These are phyloP conservation scores for Candida railenensis DNA, from an alignment of 805 yeast species.

Conservation along the genomic window DNA sequence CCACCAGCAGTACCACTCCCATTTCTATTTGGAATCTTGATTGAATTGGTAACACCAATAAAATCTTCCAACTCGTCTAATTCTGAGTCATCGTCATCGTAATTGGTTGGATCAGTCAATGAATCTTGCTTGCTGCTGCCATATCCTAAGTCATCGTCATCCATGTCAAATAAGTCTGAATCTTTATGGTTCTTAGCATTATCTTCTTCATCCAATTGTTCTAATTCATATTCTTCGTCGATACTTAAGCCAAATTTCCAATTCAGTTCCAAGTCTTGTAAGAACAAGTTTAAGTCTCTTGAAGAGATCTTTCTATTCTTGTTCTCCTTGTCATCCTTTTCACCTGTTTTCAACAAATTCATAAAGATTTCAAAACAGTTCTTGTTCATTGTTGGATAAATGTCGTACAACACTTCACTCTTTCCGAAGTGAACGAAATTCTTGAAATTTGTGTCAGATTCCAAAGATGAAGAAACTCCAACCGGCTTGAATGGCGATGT, in stretches of 20 bases:
- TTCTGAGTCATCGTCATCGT: slow-evolving; percentile 2
- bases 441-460: slow-evolving; percentile 41
- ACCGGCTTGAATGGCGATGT: slow-evolving; percentile 49
- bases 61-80: slow-evolving; percentile 4
- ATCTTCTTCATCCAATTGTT: slow-evolving; percentile 10
- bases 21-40: background rate
- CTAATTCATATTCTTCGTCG: slow-evolving; percentile 42
- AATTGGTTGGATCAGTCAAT: slow-evolving; percentile 1
- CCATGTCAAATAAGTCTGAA: slow-evolving; percentile 36
- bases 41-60: background rate
- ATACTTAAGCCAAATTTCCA: slow-evolving; percentile 42
- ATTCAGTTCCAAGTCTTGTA: slow-evolving; percentile 25
- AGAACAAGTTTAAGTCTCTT: slow-evolving; percentile 37
- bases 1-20: background rate
- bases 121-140: slow-evolving; percentile 2
- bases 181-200: slow-evolving; percentile 9
- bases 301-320: slow-evolving; percentile 20
- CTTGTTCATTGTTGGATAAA: slow-evolving; percentile 46
- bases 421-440: slow-evolving; percentile 38
- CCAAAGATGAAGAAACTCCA: background rate
- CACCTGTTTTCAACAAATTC: slow-evolving; percentile 37
- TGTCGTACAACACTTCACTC: slow-evolving; percentile 45
- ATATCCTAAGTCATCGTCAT: slow-evolving; percentile 25
- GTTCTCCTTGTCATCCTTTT: slow-evolving; percentile 27
- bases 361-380: slow-evolving; percentile 42